Evolutionary conservation across 177 flowering plant genomes (phyloP).

Genomic region (Vitis hybrid): DNA sequence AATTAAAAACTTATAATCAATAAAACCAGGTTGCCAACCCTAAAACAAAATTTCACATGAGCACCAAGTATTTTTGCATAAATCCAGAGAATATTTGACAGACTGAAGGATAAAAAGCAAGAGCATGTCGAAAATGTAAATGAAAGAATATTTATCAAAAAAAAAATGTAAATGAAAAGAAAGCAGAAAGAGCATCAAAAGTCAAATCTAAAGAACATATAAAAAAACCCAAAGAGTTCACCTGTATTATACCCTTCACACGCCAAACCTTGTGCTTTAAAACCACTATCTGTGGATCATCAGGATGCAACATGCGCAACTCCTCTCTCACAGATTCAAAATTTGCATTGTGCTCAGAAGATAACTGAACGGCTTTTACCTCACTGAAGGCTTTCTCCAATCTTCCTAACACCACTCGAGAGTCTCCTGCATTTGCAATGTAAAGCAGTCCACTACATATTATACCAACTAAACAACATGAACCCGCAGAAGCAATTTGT

Average conservation of each 20-base stretch:
- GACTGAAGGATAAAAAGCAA: too few species aligned
- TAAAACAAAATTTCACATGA: too few species aligned
- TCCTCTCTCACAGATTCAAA: conserved; percentile 81
- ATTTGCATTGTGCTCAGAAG: conserved; percentile 86
- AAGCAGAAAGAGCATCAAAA: neutral
- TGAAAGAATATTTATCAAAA: too few species aligned
- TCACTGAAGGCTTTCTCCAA: conserved; percentile 41
- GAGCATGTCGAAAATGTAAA: too few species aligned
- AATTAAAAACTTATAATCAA: too few species aligned
- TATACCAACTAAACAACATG: conserved; percentile 91
- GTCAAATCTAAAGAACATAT: neutral
- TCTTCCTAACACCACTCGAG: conserved; percentile 80
- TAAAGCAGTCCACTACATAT: conserved; percentile 69
- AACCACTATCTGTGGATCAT: conserved; percentile 82
- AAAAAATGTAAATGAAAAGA: too few species aligned
- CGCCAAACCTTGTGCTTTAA: conserved; percentile 83
- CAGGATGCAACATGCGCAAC: conserved; percentile 66
- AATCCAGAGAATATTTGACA: too few species aligned
- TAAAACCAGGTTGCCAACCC: too few species aligned
- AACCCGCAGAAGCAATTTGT: conserved; percentile 83
- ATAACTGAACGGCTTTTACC: conserved; percentile 68
- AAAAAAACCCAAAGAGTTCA: conserved; percentile 19
- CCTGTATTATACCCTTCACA: conserved; percentile 90
- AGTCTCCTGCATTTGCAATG: conserved; percentile 91
- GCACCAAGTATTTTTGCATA: too few species aligned